Conservation (phyloP, 768 basidiomycete genomes). For the Chlorophyllum brunneum region DNA sequence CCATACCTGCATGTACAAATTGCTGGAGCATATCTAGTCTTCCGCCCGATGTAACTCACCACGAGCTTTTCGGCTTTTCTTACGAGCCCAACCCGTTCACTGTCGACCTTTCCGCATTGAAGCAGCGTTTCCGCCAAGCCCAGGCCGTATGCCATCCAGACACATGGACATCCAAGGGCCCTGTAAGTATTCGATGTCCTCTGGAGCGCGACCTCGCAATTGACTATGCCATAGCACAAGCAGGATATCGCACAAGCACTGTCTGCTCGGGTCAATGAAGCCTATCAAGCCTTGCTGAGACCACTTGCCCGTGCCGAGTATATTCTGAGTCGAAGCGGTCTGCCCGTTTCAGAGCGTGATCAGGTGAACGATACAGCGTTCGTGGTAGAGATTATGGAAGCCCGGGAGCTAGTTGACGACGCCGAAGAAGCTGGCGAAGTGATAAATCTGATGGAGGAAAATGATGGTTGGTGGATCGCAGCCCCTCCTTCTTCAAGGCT, state of each 20-base stretch:
- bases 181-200: slow-evolving; percentile 36
- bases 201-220: slow-evolving; percentile 3
- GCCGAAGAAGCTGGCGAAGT: slow-evolving; percentile 48
- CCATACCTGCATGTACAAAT: slow-evolving; percentile 69
- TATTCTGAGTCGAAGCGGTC: slow-evolving; percentile 61
- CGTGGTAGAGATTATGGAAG: slow-evolving; percentile 75
- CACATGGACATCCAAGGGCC: slow-evolving; percentile 66
- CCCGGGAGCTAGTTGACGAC: slow-evolving; percentile 71
- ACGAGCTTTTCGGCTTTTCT: slow-evolving; percentile 66
- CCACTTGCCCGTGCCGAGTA: slow-evolving; percentile 81
- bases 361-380: slow-evolving; percentile 67
- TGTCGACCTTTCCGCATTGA: slow-evolving; percentile 58
- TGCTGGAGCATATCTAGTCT: slow-evolving; percentile 67
- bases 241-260: slow-evolving; percentile 58
- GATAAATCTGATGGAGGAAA: slow-evolving; percentile 45
- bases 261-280: slow-evolving; percentile 78
- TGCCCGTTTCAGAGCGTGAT: slow-evolving; percentile 63
- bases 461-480: slow-evolving; percentile 41
- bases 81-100: slow-evolving; percentile 65
- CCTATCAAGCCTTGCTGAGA: slow-evolving; percentile 70
- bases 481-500: slow-evolving; percentile 1
- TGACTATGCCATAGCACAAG: slow-evolving; percentile 36
- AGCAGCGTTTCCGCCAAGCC: slow-evolving; percentile 61
- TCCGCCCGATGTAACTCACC: slow-evolving; percentile 51
- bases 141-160: slow-evolving; percentile 87